Conservation (phyloP, 306 rosid species). For the Cercis canadensis region DNA sequence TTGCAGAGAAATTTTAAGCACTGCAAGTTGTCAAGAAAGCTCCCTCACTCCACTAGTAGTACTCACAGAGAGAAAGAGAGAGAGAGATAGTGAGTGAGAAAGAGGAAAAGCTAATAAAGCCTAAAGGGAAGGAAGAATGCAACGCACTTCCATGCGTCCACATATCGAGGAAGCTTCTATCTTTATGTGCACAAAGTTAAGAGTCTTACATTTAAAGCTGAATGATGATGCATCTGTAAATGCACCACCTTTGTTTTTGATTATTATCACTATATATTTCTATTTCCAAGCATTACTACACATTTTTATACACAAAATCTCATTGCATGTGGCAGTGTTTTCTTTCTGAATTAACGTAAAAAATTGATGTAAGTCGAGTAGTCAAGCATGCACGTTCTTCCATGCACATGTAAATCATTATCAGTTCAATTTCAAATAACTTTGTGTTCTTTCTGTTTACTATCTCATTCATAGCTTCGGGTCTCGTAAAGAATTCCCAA, state of each 20-base stretch:
- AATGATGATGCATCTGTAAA: conserved; percentile 46
- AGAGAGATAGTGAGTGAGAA: conserved; percentile 29
- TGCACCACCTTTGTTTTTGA: conserved; percentile 24
- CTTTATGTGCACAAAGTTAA: conserved; percentile 66
- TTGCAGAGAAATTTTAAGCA: conserved; percentile 77
- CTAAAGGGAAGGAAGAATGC: conserved; percentile 95
- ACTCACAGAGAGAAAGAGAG: conserved; percentile 46
- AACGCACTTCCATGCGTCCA: conserved; percentile 97
- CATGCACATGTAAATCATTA: conserved; percentile 57
- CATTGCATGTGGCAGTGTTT: conserved; percentile 29
- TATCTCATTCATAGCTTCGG: conserved; percentile 44
- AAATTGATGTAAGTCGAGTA: conserved; percentile 1
- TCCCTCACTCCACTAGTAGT: conserved; percentile 50
- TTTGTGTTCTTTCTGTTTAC: conserved; percentile 50
- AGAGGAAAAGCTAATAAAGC: conserved; percentile 76
- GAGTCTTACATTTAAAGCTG: conserved; percentile 66
- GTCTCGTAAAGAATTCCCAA: conserved; percentile 44
- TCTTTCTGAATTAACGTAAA: conserved; percentile 22
- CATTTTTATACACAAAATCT: conserved; percentile 9
- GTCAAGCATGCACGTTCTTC: conserved; percentile 58
- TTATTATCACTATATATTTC: neutral
- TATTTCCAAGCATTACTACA: conserved; percentile 33
- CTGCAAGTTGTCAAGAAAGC: conserved; percentile 85
- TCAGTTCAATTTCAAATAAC: conserved; percentile 40
- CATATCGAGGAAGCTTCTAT: conserved; percentile 98